Conservation (phyloP, 2,329 filamentous ascomycete genomes). For the Stagonosporopsis vannaccii region DNA sequence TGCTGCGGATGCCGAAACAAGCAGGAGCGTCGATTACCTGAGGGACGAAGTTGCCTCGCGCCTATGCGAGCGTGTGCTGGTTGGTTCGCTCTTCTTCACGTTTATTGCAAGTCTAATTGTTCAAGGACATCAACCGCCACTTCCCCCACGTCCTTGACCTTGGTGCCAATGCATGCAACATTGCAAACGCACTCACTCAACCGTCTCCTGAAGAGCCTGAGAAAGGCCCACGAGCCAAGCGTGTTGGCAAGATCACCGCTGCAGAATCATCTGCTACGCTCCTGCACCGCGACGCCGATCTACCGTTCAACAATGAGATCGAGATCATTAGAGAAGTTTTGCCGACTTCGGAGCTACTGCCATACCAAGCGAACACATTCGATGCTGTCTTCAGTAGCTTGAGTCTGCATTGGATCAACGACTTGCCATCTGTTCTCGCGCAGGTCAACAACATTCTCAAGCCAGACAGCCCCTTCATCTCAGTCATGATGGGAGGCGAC, state of each 20-base stretch:
- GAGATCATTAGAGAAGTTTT: conserved; percentile 78
- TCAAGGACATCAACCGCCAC: conserved; percentile 88
- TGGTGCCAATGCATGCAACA: conserved; percentile 94
- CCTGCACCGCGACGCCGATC: conserved; percentile 79
- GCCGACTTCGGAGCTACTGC: conserved; percentile 75
- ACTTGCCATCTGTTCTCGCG: conserved; percentile 82
- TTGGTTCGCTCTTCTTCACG: conserved; percentile 47
- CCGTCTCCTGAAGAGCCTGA: conserved; percentile 66
- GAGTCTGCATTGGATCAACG: conserved; percentile 96
- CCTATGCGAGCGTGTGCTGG: conserved; percentile 83
- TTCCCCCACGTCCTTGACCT: conserved; percentile 89
- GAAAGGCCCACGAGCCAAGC: conserved; percentile 72
- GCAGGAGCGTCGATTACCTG: conserved; percentile 87
- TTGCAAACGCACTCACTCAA: conserved; percentile 77
- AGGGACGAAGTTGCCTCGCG: conserved; percentile 89
- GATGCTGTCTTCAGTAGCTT: conserved; percentile 90
- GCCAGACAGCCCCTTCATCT: conserved; percentile 89
- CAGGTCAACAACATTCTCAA: conserved; percentile 89
- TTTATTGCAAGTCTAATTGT: conserved; percentile 16
- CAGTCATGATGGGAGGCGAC: conserved; percentile 95
- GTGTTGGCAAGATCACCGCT: conserved; percentile 77
- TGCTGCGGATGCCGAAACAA: conserved; percentile 71
- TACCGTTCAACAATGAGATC: conserved; percentile 77
- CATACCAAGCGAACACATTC: conserved; percentile 78
- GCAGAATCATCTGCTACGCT: conserved; percentile 81